A percentile compares a stretch with the other conserved stretches of the same genome.
phyloP scores from a whole-genome alignment of 2,329 filamentous ascomycete species.

The Aspergillus quadricinctus region DNA sequence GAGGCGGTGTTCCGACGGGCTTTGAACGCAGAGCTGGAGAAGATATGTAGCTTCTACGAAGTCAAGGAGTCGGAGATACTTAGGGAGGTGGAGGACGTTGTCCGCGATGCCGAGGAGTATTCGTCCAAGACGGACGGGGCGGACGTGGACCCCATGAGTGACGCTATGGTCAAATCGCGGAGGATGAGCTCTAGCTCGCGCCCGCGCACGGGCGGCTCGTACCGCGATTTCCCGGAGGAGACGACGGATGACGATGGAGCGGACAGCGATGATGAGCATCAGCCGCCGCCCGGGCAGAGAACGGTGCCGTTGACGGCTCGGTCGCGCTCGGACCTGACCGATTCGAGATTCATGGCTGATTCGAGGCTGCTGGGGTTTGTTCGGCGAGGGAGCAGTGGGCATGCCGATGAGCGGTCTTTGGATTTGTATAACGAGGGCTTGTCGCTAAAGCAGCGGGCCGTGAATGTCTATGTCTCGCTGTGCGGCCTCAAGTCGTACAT shows the following conservation, averaged over 20 bases:
- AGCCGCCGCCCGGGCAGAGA: slow-evolving; percentile 25
- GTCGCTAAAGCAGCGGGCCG: slow-evolving; percentile 86
- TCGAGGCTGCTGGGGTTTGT: slow-evolving; percentile 13
- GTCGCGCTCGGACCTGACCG: slow-evolving; percentile 28
- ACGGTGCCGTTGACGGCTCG: slow-evolving; percentile 24
- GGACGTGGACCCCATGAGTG: slow-evolving; percentile 41
- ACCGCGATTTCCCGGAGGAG: slow-evolving; percentile 47
- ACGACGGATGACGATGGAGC: slow-evolving; percentile 42
- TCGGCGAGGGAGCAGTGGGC: slow-evolving; percentile 26
- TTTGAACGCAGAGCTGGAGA: slow-evolving; percentile 85
- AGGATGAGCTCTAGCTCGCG: slow-evolving; percentile 40
- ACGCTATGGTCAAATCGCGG: slow-evolving; percentile 39
- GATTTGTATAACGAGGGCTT: slow-evolving; percentile 67
- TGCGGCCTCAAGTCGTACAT: slow-evolving; percentile 95
- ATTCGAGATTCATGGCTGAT: slow-evolving; percentile 29
- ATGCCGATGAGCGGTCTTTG: slow-evolving; percentile 66
- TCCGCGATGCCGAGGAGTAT: slow-evolving; percentile 67
- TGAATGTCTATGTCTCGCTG: slow-evolving; percentile 82
- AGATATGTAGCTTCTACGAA: slow-evolving; percentile 86
- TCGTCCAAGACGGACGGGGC: slow-evolving; percentile 53
- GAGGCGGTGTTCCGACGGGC: slow-evolving; percentile 77
- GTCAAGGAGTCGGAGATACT: slow-evolving; percentile 85
- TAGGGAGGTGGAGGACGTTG: slow-evolving; percentile 71
- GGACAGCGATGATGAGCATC: slow-evolving; percentile 47
- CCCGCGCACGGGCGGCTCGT: slow-evolving; percentile 47